A percentile compares a stretch with the other conserved stretches of the same genome.
Evolutionary conservation across 2,329 filamentous ascomycete genomes (phyloP).

Genomic region (Karstenula rhodostoma): DNA sequence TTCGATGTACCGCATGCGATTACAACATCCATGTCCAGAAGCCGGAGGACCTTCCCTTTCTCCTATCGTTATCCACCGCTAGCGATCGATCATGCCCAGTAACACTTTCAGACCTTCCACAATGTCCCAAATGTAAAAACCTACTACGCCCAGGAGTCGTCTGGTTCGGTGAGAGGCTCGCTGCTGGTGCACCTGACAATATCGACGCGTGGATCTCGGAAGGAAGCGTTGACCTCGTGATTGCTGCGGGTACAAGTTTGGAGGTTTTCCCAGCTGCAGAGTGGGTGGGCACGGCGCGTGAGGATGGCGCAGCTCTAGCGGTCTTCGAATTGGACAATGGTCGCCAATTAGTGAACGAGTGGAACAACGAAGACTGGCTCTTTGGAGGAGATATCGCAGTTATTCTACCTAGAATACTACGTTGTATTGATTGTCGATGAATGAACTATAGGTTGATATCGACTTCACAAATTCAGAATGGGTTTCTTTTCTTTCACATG

Average conservation of each 20-base stretch:
- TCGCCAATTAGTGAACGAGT: constrained; percentile 12
- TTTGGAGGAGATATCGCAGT: constrained; percentile 13
- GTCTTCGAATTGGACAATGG: constrained; percentile 16
- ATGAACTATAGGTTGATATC: not conserved
- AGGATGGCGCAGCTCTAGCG: constrained; percentile 15
- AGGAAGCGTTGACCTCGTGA: constrained; percentile 19
- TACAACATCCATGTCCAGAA: constrained; percentile 16
- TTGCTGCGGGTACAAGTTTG: constrained; percentile 22
- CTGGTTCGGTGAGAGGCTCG: constrained; percentile 25
- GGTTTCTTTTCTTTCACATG: too few relatives aligned
- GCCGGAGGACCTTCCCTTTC: constrained; percentile 19
- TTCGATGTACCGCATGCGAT: constrained; percentile 23
- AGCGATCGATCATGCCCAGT: not conserved
- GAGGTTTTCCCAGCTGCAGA: constrained; percentile 24
- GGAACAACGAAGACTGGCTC: constrained; percentile 11
- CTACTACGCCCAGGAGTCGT: constrained; percentile 24
- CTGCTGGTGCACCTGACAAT: constrained; percentile 19
- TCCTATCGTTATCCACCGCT: constrained; percentile 11
- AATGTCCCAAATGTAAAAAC: constrained; percentile 19
- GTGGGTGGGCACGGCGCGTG: constrained; percentile 17
- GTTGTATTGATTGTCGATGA: constrained; percentile 1
- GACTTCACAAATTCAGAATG: too few relatives aligned
- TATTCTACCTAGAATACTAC: constrained; percentile 10
- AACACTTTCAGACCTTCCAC: constrained; percentile 19
- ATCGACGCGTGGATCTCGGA: constrained; percentile 19